These are phyloP conservation scores for Macrolepiota dolichaula DNA, from an alignment of 768 basidiomycete species.

Conservation along the genomic window DNA sequence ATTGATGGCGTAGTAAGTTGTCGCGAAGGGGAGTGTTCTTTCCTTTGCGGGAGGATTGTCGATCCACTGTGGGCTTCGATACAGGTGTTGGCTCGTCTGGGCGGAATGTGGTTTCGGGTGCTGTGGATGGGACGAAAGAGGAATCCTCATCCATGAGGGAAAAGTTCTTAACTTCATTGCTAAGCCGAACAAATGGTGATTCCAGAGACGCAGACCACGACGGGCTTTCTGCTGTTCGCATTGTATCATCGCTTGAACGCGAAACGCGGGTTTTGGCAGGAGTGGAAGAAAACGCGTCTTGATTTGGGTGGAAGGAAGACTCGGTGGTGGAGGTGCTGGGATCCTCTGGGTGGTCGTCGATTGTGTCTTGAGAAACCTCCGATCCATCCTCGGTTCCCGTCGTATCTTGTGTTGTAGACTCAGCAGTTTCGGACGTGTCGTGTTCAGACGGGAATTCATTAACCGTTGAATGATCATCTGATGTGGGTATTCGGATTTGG, in stretches of 20 bases:
- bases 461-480: constrained; percentile 61
- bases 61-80: constrained; percentile 19
- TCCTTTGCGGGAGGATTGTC: constrained; percentile 33
- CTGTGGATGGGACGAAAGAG: constrained; percentile 13
- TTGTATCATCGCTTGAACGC: constrained; percentile 34
- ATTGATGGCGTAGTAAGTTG: constrained; percentile 50
- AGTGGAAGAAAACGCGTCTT: constrained; percentile 75
- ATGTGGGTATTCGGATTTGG: constrained; percentile 76
- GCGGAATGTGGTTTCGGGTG: constrained; percentile 17
- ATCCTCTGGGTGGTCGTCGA: constrained; percentile 21
- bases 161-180: constrained; percentile 58
- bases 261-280: constrained; percentile 52
- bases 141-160: constrained; percentile 36
- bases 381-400: constrained; percentile 23
- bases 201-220: constrained; percentile 77
- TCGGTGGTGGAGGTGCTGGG: constrained; percentile 55
- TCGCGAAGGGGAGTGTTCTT: constrained; percentile 46
- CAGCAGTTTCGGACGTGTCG: constrained; percentile 26
- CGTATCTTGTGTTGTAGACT: constrained; percentile 9
- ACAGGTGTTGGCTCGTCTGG: constrained; percentile 10
- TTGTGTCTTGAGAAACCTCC: constrained; percentile 17
- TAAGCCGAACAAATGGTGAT: constrained; percentile 67
- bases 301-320: constrained; percentile 70
- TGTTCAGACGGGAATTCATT: constrained; percentile 46
- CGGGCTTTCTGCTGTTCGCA: constrained; percentile 41